Base-by-base conservation (phyloP, 352 stramenopile species). In the Pythium aquatile region DNA sequence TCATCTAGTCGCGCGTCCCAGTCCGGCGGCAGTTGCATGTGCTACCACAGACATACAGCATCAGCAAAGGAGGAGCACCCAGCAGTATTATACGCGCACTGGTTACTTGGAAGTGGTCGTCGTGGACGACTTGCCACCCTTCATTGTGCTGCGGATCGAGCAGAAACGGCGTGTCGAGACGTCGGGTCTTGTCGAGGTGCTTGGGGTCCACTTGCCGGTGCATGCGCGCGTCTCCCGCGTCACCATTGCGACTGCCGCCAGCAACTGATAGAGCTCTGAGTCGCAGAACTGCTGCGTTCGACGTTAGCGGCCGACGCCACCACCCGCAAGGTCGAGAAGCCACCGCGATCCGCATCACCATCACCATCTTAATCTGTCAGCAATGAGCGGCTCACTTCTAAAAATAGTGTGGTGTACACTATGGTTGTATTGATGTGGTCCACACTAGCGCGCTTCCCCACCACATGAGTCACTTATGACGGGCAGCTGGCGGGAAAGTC, bases 1-100 rank as follows among this genome's bases (percentile, higher is more conserved):
- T 70, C 47, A 8, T 76, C 42, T 9, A 95, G 70, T 28, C 72
- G 67, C 17, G 33, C 53, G 1, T 80, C 57, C 86, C 86, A 95
- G 32, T 69, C 66, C 14, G 71, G 65, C 8, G 86, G 86, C 1
- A 68, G 53, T 0, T 65, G 55, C 0, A 92, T 65, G 26, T 75
- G 73, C 54, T 91, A 28, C 3, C 16, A 35, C n/a, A 26, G 11
- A 3, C 7, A 61, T 65, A 65, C 26, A 40, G 14, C n/a, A 26
- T 2, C 29, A 48, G 9, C 24, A 44, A 28, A 42, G 24, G 2
- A 32, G 6, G 24, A 24, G 24, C 30, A 35, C 39, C 13, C 40
- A 42, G 3, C 35, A 37, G 3, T 37, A 6, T 10, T 11, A 6
- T 42, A 16, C 35, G 10, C 3, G 16, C 35, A 42, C 0, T 5